phyloP scores from a whole-genome alignment of 306 rosid genomes.

The Corylus heterophylla region DNA sequence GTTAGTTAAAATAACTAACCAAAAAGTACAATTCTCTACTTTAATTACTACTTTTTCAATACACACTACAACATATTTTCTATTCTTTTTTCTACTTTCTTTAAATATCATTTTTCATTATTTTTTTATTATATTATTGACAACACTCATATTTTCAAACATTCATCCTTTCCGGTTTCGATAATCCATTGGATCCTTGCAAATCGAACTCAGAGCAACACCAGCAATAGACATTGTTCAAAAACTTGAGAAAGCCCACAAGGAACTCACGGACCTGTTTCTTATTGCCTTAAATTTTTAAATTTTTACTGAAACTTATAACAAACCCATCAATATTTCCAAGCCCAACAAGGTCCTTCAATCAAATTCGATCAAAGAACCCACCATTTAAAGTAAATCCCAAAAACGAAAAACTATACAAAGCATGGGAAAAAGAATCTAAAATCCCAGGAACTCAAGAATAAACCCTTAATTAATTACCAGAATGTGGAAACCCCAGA shows the following conservation, averaged over 20 bases:
- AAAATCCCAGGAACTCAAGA: conserved; percentile 26
- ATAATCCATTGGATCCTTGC: conserved; percentile 36
- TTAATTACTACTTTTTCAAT: too few species aligned
- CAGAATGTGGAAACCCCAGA: neutral
- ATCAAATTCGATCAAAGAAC: conserved; percentile 34
- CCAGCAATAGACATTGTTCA: conserved; percentile 56
- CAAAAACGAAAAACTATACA: neutral
- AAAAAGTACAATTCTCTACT: too few species aligned
- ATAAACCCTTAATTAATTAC: neutral
- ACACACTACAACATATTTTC: too few species aligned
- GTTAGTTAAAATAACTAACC: too few species aligned
- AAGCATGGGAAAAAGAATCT: neutral
- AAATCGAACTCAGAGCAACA: conserved; percentile 57
- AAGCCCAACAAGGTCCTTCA: conserved; percentile 25
- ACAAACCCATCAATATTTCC: conserved; percentile 8
- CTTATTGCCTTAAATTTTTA: neutral
- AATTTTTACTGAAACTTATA: too few species aligned
- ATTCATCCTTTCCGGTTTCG: conserved; percentile 19
- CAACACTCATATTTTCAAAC: too few species aligned
- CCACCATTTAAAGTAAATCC: neutral
- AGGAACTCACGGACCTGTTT: conserved; percentile 23
- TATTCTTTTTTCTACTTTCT: too few species aligned
- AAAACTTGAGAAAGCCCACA: neutral
- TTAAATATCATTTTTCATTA: too few species aligned
- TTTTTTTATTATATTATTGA: too few species aligned